Base-by-base conservation (phyloP, 2,329 filamentous ascomycete species). In the Neofusicoccum ribis region DNA sequence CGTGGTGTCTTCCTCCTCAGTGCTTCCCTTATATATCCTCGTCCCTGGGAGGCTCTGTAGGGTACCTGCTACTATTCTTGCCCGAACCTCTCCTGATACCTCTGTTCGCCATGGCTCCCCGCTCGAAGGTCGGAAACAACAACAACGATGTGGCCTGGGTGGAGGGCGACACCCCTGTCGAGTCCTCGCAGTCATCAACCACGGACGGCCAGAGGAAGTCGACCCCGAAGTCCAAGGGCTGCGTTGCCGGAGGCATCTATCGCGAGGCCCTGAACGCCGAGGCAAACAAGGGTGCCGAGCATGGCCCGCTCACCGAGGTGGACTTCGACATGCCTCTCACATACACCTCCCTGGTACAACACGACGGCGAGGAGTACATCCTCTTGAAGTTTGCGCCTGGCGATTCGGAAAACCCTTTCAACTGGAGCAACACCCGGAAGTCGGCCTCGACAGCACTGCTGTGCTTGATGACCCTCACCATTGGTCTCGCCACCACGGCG, bases 381-480 rank as follows among this genome's bases (percentile, higher is more conserved):
- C 72, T 83, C 11, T 76, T 85, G 5, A 76, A 77, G 41, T 85
- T 84, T 66, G 77, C 78, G 1, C 71, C 77, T 1, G 80, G 77
- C 11, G 83, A 85, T 67, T 74, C 73, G 20, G 78, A 83, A 69
- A 83, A 85, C 67, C 83, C 83, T 0, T 84, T 84, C 77, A 84
- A 85, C 71, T 85, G 80, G 80, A 77, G 75, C 46, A 69, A 70
- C 2, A 75, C 72, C 60, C 76, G 79, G 65, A 84, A 84, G 73
- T 73, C 77, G 3, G 78, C 80, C 68, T 81, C 84, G 67, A 80
- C 80, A 2, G 67, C 76, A 3, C 76, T 83, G 50, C 79, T 85
- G 14, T 83, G 82, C 69, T 67, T 82, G 12, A 85, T 84, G 82
- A 84, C 82, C 1, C 75, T 85, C 8, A 84, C 84, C 73, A 83